Evolutionary conservation across 768 basidiomycete genomes (phyloP), one percentile per base, ranked within the genome.

Genomic region (Podaxis sp.): DNA sequence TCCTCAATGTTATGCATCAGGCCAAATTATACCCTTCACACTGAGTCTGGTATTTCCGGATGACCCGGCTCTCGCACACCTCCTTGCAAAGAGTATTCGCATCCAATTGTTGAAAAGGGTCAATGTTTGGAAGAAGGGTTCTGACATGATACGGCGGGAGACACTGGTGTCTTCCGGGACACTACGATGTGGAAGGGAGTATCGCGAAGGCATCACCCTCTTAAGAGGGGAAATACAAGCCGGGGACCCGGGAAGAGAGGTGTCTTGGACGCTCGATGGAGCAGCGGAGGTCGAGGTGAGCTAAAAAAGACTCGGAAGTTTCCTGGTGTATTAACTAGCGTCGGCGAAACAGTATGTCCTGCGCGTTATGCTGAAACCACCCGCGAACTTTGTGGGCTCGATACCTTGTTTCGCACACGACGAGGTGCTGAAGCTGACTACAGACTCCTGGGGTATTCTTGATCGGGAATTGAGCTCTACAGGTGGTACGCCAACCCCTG

Each of bases 401-500:
- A 66, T 80, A 19, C 80, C 79, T 3, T 68, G 68, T 22, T 80
- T 75, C 65, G 65, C 66, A 15, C 73, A 77, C 63, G 77, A 79
- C 17, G 75, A 76, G 56, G 64, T 70, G 8, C 51, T 82, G 12
- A 66, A 73, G 38, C 52, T 82, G 8, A 76, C 74, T 26, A 80
- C 77, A 4, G 80, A 81, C 65, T 69, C 71, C 24, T 80, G 76
- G 70, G 79, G 76, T 15, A 70, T 74, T 28, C 67, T 72, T 26
- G 75, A 77, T 48, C 72, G 72, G 49, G 80, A 80, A 63, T 61
- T 79, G 22, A 69, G 72, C 33, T 72, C 73, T 6, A 71, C 74
- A 24, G 78, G 76, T 15, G 79, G 77, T 1, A 67, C 70, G 17
- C 76, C 77, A 7, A 73, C 75, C 12, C 80, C 80, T 3, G 80